A percentile compares a stretch with the other conserved stretches of the same genome.
Conservation (phyloP, 1,284 basidiomycete species). For the Exobasidium cylindrosporum region DNA sequence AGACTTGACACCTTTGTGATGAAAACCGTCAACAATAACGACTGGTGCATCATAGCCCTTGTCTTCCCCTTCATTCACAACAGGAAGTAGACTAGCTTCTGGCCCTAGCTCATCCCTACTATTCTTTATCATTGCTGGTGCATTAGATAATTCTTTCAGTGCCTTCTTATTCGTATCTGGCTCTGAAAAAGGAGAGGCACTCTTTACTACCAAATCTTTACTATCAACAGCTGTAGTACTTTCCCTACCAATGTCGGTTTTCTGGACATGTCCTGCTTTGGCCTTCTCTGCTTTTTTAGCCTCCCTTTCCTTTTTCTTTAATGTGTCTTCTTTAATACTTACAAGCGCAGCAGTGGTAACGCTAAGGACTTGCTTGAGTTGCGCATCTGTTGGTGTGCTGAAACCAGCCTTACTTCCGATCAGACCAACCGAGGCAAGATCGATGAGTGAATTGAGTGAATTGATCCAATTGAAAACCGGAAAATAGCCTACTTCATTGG, state of each 20-base stretch:
- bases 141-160: no score
- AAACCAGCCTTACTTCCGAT: conserved; percentile 96
- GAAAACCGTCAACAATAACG: conserved; percentile 46
- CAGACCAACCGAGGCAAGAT: conserved; percentile 85
- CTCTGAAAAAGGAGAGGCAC: neutral
- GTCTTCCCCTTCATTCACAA: neutral
- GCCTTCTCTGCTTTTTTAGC: conserved; percentile 32
- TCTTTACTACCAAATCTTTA: neutral
- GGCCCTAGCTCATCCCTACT: conserved; percentile 2
- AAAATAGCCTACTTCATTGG: conserved; percentile 70
- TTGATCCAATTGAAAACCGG: conserved; percentile 75
- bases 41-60: conserved; percentile 16
- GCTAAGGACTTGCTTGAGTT: conserved; percentile 78
- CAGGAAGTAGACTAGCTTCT: neutral
- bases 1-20: conserved; percentile 58
- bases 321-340: conserved; percentile 60
- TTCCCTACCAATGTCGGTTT: neutral
- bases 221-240: neutral
- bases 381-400: conserved; percentile 75
- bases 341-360: conserved; percentile 73
- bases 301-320: conserved; percentile 36
- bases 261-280: conserved; percentile 13
- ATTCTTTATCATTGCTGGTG: neutral
- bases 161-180: neutral
- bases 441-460: conserved; percentile 79